Conservation (phyloP, 129 eudicot genomes). For the Flaveria bidentis region DNA sequence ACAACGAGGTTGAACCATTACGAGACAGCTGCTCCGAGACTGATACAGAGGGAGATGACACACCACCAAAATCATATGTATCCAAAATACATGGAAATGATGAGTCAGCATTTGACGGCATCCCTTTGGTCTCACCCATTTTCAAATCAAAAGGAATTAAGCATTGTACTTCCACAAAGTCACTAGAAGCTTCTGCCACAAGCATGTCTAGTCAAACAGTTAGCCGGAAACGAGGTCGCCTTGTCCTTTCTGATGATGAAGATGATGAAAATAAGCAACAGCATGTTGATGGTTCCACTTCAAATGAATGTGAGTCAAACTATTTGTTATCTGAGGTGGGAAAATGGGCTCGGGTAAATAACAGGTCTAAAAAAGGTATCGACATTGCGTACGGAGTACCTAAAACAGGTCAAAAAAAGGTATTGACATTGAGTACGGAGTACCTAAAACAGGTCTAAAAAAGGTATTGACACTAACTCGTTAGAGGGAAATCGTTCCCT, state of each 20-base stretch:
- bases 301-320: constrained; percentile 64
- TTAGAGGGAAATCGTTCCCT: neutral
- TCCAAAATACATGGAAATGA: constrained; percentile 36
- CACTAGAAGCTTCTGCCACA: constrained; percentile 43
- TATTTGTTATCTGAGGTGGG: neutral
- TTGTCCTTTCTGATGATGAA: constrained; percentile 85
- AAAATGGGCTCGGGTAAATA: neutral
- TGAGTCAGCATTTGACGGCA: constrained; percentile 44
- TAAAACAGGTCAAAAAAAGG: too few relatives aligned
- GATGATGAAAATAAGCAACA: constrained; percentile 56
- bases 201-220: constrained; percentile 59
- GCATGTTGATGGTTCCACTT: constrained; percentile 56
- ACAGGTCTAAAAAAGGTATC: neutral
- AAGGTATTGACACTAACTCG: neutral
- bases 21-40: constrained; percentile 85
- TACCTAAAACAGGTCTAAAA: too few relatives aligned
- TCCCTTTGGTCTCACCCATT: constrained; percentile 50
- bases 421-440: neutral
- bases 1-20: constrained; percentile 43
- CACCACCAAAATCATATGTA: constrained; percentile 38
- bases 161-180: constrained; percentile 32
- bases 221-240: constrained; percentile 73
- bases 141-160: constrained; percentile 38
- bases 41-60: constrained; percentile 64
- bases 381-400: too few relatives aligned